phyloP scores from a whole-genome alignment of 345 rosid genomes.

The Alliaria petiolata region DNA sequence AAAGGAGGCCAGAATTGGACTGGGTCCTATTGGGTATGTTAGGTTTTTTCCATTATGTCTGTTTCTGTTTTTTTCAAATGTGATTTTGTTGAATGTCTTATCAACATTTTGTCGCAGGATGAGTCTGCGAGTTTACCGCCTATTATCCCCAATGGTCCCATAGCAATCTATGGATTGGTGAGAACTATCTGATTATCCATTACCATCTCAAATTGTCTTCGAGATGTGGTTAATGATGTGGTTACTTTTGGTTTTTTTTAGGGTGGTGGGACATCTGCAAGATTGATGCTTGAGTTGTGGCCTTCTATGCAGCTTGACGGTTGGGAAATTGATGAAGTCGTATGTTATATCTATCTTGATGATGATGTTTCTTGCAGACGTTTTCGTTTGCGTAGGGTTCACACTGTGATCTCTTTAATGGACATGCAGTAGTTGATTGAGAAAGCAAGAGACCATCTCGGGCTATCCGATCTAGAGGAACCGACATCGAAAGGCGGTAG shows the following conservation, averaged over 20 bases:
- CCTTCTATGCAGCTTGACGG: conserved; percentile 74
- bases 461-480: conserved; percentile 60
- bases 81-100: background rate
- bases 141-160: conserved; percentile 61
- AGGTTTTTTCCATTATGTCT: background rate
- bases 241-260: no score
- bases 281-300: conserved; percentile 70
- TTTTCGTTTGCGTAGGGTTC: background rate
- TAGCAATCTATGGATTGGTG: conserved; percentile 81
- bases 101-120: conserved; percentile 40
- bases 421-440: conserved; percentile 56
- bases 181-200: background rate
- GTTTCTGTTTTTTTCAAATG: background rate
- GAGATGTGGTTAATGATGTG: background rate
- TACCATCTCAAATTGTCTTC: background rate
- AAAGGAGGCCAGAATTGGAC: conserved; percentile 68
- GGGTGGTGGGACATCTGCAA: conserved; percentile 94
- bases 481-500: conserved; percentile 46
- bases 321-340: conserved; percentile 68
- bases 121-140: conserved; percentile 73
- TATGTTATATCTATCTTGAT: conserved; percentile 29
- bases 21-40: conserved; percentile 67
- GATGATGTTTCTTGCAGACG: background rate
- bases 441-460: conserved; percentile 61
- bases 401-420: conserved; percentile 3